phyloP scores from a whole-genome alignment of 305 asterid genomes.

The Fraxinus xanthoxyloides region DNA sequence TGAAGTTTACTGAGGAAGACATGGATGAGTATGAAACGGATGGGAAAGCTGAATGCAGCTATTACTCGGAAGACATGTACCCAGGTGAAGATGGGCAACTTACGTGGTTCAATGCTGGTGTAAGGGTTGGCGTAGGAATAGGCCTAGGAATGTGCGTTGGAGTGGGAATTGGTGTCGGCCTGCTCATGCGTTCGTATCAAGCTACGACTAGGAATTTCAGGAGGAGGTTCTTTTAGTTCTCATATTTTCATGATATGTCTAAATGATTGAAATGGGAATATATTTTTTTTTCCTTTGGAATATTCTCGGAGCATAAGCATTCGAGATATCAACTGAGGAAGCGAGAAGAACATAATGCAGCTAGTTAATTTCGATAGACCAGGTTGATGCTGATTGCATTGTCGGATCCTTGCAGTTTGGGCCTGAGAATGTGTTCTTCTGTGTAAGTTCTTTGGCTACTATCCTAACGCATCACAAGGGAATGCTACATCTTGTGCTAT shows the following conservation, averaged over 20 bases:
- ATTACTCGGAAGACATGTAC: slow-evolving; percentile 64
- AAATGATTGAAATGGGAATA: slow-evolving; percentile 20
- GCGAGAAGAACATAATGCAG: slow-evolving; percentile 20
- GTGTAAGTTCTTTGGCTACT: neutral
- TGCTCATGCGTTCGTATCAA: slow-evolving; percentile 80
- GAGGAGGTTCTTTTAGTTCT: slow-evolving; percentile 60
- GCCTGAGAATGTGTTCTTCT: slow-evolving; percentile 15
- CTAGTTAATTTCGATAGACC: neutral
- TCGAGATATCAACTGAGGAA: slow-evolving; percentile 17
- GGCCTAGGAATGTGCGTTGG: slow-evolving; percentile 90
- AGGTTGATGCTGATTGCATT: neutral
- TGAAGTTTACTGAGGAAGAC: slow-evolving; percentile 52
- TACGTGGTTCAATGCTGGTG: slow-evolving; percentile 84
- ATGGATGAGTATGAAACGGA: slow-evolving; percentile 53
- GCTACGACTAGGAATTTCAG: slow-evolving; percentile 68
- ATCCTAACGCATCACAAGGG: slow-evolving; percentile 17
- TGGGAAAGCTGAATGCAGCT: slow-evolving; percentile 47
- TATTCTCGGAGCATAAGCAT: slow-evolving; percentile 2
- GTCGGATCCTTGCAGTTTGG: neutral
- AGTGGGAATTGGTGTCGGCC: slow-evolving; percentile 80
- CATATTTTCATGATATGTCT: slow-evolving; percentile 11
- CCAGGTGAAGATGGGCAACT: slow-evolving; percentile 75
- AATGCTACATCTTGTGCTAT: slow-evolving; percentile 26
- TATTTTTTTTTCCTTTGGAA: slow-evolving; percentile 7
- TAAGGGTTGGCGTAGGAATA: slow-evolving; percentile 80